A percentile compares a stretch with the other conserved stretches of the same genome.
These are phyloP conservation scores for Fusarium robinianum DNA, from an alignment of 2,329 filamentous ascomycete genomes.

Conservation along the genomic window DNA sequence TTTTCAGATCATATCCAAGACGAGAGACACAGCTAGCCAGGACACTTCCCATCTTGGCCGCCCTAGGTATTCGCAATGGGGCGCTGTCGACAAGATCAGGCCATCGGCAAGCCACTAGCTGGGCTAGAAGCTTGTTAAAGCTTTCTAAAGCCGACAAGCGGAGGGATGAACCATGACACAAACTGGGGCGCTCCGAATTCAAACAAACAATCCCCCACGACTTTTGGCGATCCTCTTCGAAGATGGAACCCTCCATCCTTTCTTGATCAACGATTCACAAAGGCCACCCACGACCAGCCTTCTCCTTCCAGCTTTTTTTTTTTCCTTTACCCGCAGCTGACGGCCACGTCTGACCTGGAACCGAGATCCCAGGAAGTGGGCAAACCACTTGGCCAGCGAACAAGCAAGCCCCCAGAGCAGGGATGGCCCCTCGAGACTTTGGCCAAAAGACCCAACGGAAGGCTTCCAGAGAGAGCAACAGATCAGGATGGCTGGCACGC, in stretches of 20 bases:
- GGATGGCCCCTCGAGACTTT: slow-evolving; percentile 17
- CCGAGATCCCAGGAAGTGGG: no score
- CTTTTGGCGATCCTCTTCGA: slow-evolving; percentile 18
- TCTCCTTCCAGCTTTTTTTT: slow-evolving; percentile 4
- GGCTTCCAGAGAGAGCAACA: slow-evolving; percentile 6
- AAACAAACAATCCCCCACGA: slow-evolving; percentile 32
- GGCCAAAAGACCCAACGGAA: slow-evolving; percentile 3
- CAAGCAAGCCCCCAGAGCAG: slow-evolving; percentile 23
- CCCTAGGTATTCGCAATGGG: slow-evolving; percentile 17
- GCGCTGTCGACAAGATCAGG: slow-evolving; percentile 21
- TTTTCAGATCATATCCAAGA: slow-evolving; percentile 6
- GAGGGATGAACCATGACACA: slow-evolving; percentile 24
- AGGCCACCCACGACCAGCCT: neutral
- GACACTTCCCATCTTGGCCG: slow-evolving; percentile 4
- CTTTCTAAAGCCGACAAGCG: slow-evolving; percentile 26
- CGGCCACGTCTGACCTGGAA: slow-evolving; percentile 13
- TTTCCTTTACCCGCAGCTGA: slow-evolving; percentile 8
- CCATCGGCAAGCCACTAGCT: slow-evolving; percentile 29
- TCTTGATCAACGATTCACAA: neutral
- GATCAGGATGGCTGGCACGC: slow-evolving; percentile 25
- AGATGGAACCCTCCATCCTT: slow-evolving; percentile 12
- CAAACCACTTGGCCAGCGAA: slow-evolving; percentile 23
- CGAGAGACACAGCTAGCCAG: slow-evolving; percentile 3
- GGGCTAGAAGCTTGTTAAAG: slow-evolving; percentile 20
- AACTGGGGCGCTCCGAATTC: slow-evolving; percentile 12